Conservation (phyloP, 805 yeast species). For the Kazachstania taianensis region DNA sequence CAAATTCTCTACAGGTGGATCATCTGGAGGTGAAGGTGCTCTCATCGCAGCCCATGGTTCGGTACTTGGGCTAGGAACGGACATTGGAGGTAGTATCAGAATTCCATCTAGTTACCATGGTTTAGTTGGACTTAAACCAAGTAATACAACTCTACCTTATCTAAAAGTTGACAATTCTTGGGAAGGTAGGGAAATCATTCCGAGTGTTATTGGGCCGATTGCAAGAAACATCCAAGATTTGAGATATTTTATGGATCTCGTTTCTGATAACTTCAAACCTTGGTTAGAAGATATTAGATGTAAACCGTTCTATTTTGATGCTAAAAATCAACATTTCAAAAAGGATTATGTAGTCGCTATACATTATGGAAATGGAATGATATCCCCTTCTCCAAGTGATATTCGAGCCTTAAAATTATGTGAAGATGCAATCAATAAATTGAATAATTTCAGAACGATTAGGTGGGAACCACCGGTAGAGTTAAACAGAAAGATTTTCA, state of each 20-base stretch:
- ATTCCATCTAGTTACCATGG: constrained; percentile 52
- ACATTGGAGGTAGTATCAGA: constrained; percentile 55
- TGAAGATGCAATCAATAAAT: constrained; percentile 6
- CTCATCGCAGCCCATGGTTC: constrained; percentile 43
- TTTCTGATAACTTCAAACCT: constrained; percentile 12
- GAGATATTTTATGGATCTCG: constrained; percentile 36
- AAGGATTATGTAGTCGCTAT: constrained; percentile 9
- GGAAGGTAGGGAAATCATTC: constrained; percentile 44
- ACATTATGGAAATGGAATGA: constrained; percentile 14
- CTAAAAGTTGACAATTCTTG: constrained; percentile 31
- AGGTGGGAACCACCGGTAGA: constrained; percentile 12
- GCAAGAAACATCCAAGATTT: constrained; percentile 30
- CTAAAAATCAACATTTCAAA: constrained; percentile 1
- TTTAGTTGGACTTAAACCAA: constrained; percentile 18
- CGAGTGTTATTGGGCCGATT: constrained; percentile 50
- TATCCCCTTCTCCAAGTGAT: constrained; percentile 13
- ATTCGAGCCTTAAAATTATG: constrained; percentile 12
- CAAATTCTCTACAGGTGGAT: constrained; percentile 46
- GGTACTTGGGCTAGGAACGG: constrained; percentile 51
- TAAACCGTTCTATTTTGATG: constrained; percentile 9
- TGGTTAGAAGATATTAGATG: constrained; percentile 8
- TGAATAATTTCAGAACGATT: constrained; percentile 10
- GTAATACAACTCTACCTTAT: constrained; percentile 18
- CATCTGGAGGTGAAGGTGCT: constrained; percentile 58
- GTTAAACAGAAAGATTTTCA: constrained; percentile 7